Conservation (phyloP, 1,139 yeast genomes). For the Blastobotrys raffinosifermentans region DNA sequence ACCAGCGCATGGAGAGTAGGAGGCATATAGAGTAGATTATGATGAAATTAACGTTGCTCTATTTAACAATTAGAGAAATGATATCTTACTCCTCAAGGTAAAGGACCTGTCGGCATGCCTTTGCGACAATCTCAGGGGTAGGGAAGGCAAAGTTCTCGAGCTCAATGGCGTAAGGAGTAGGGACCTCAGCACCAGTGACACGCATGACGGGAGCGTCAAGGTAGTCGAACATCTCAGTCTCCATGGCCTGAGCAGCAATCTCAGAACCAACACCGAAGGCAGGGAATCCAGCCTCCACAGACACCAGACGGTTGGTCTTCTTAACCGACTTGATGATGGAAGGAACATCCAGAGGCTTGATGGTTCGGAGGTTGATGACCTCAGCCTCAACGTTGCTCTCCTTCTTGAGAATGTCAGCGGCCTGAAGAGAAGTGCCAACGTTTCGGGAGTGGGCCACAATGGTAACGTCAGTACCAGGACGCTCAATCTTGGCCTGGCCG, state of each 20-base stretch:
- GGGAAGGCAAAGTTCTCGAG: constrained; percentile 99
- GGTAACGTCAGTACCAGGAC: constrained; percentile 85
- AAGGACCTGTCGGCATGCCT: constrained; percentile 87
- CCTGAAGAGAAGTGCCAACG: constrained; percentile 77
- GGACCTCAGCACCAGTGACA: constrained; percentile 99
- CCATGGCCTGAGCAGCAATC: constrained; percentile 97
- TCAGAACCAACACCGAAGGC: constrained; percentile 98
- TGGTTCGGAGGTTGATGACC: constrained; percentile 91
- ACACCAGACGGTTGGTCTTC: constrained; percentile 93
- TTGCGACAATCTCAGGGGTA: constrained; percentile 81
- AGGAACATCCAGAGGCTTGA: constrained; percentile 92
- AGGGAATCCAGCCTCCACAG: constrained; percentile 98
- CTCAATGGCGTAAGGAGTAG: constrained; percentile 96
- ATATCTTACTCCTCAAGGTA: constrained; percentile 47
- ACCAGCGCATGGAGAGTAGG: constrained; percentile 62
- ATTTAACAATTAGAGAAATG: too few species aligned
- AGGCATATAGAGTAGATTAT: too few species aligned
- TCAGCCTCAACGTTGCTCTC: constrained; percentile 87
- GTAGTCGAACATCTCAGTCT: constrained; percentile 96
- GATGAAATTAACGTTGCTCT: too few species aligned
- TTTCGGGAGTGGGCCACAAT: constrained; percentile 89
- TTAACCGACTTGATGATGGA: constrained; percentile 82
- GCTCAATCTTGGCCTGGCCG: constrained; percentile 93
- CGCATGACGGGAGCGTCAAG: constrained; percentile 98
- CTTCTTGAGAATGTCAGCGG: constrained; percentile 81